Base-by-base conservation (phyloP, 1,284 basidiomycete species). In the Moesziomyces antarcticus region DNA sequence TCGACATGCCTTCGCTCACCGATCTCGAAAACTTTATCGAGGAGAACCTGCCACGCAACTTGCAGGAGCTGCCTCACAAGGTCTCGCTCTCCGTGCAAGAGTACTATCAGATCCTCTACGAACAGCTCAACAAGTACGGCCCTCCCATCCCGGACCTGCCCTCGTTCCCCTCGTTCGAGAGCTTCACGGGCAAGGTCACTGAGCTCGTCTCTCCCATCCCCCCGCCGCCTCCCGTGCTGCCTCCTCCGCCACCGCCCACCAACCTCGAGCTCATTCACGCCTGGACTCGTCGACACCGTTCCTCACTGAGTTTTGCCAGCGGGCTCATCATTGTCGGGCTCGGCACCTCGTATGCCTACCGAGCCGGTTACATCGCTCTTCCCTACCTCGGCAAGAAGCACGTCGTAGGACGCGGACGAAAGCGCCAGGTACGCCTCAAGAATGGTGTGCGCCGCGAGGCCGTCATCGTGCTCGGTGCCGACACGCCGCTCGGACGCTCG, bases 381-480 rank as follows among this genome's bases (percentile, higher is more conserved):
- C 68, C 66, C 2, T 64, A 60, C 13, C 64, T 76, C 14, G 76
- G 75, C 40, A 53, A 43, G 51, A 73, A 56, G 54, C 66, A 60
- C 21, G 41, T 53, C 5, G 47, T 47, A 13, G 52, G 60, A 40
- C 40, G 63, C 24, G 49, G 75, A 14, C 60, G 62, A 14, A 73
- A 48, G 16, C 48, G 73, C 13, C 59, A 70, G 47, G 61, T 70
- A 5, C 60, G 65, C 41, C 47, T 65, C 40, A 67, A 66, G 52
- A 76, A 77, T 20, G 77, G 79, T 18, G 35, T 70, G 16, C 66
- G 77, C n/a, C 57, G 70, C 41, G 79, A 80, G 68, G 72, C 70
- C 18, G 71, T 80, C 49, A 74, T 81, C 50, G 77, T 84, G 18
- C 76, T 84, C 0, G 82, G 81, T 22, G 82, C 63, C n/a, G 82